These are phyloP conservation scores for Mitragyna speciosa DNA, from an alignment of 257 asterid species.

Conservation along the genomic window DNA sequence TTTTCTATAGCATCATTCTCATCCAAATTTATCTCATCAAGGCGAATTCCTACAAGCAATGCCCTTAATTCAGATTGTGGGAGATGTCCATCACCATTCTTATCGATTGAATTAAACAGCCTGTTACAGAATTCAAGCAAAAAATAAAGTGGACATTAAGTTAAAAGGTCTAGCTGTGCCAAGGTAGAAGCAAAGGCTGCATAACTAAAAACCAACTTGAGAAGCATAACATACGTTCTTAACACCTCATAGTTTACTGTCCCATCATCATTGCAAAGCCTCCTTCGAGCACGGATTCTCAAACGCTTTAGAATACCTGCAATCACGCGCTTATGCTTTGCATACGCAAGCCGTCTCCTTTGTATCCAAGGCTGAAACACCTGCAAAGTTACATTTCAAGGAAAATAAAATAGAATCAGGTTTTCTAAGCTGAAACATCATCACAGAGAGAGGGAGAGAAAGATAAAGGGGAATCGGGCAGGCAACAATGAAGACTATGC, in stretches of 20 bases:
- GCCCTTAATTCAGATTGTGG: slow-evolving; percentile 66
- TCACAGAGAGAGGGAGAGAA: neutral
- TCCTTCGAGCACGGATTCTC: slow-evolving; percentile 65
- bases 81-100: slow-evolving; percentile 52
- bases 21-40: slow-evolving; percentile 61
- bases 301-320: slow-evolving; percentile 73
- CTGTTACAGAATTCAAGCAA: slow-evolving; percentile 36
- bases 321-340: slow-evolving; percentile 77
- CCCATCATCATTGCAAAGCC: slow-evolving; percentile 61
- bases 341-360: slow-evolving; percentile 62
- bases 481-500: neutral
- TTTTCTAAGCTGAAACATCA: neutral
- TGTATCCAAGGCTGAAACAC: slow-evolving; percentile 89
- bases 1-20: slow-evolving; percentile 55
- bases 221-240: slow-evolving; percentile 43
- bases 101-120: slow-evolving; percentile 64
- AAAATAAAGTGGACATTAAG: neutral
- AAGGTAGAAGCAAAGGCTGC: neutral
- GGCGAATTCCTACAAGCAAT: slow-evolving; percentile 63
- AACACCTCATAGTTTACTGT: slow-evolving; percentile 53
- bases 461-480: too few species aligned
- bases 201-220: too few species aligned
- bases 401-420: neutral
- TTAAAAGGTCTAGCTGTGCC: neutral
- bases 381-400: slow-evolving; percentile 32